Base-by-base conservation (phyloP, 1,139 yeast genomes). In the Geotrichum klebahnii region DNA sequence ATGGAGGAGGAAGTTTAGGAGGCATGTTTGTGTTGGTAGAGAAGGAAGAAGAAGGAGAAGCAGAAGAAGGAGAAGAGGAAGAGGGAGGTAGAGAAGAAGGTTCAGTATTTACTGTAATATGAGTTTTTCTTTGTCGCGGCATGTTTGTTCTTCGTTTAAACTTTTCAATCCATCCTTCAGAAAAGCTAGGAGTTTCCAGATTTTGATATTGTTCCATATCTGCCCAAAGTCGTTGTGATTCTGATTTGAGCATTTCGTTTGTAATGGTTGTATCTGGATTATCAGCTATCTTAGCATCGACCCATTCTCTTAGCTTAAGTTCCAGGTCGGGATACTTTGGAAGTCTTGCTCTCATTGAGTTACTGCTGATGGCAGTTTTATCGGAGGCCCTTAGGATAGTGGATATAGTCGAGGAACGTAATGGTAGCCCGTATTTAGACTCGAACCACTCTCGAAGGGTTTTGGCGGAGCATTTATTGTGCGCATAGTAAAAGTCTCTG, bases 131-230 rank as follows among this genome's bases (percentile, higher is more conserved):
- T 12, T 17, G 39, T n/a, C 31, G 33, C 20, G 36, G 45, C 50
- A 46, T 46, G 28, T 46, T 46, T 5, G 42, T 46, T 4, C 50
- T 32, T 12, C 38, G 33, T 40, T 46, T 46, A 19, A 40, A 46
- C 39, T 46, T 46, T 35, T 46, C 50, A 40, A 46, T 46, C 50
- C 50, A 46, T 5, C 50, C 50, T 34, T 46, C 50, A 12, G 35
- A 23, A 40, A 46, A 46, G n/a, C 41, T 32, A 5, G 50, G 50
- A 16, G 39, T 9, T 12, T 36, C 24, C 24, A 36, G 6, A 10
- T 3, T 4, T 4, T 24, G 22, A 17, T 20, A 17, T 12, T 40
- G 28, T 19, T 23, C 36, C 24, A 40, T n/a, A 6, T 31, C 14
- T n/a, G 33, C 14, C 50, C 50, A 46, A n/a, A 46, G 26, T 9